Percentiles rank a stretch among this genome's conserved stretches.
phyloP scores from a whole-genome alignment of 495 filamentous ascomycete species.

The Penicillium dipodomyicola region DNA sequence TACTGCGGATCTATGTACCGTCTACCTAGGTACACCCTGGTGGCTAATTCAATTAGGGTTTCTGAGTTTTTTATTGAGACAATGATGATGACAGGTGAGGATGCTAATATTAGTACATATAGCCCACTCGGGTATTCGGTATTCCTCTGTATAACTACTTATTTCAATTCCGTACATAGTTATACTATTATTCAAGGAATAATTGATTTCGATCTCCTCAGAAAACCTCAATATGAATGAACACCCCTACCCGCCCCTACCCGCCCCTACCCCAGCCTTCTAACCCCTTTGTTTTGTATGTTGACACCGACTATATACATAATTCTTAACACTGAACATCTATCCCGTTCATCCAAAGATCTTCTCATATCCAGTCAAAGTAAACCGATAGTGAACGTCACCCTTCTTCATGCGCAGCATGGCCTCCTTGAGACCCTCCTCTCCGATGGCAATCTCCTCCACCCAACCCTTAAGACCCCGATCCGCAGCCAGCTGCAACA shows the following conservation, averaged over 20 bases:
- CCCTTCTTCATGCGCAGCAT: constrained; percentile 67
- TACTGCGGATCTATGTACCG: constrained; percentile 15
- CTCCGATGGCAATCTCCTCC: constrained; percentile 69
- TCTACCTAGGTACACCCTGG: constrained; percentile 23
- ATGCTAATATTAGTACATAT: background rate
- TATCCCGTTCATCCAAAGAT: constrained; percentile 41
- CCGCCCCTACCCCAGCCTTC: background rate
- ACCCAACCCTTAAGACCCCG: constrained; percentile 82
- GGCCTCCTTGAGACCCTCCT: constrained; percentile 64
- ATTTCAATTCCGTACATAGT: background rate
- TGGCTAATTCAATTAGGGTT: constrained; percentile 20
- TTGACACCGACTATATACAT: background rate
- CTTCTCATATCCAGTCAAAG: constrained; percentile 64
- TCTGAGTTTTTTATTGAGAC: background rate
- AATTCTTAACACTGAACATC: background rate
- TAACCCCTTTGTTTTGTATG: background rate
- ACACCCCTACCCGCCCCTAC: background rate
- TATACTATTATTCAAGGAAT: background rate
- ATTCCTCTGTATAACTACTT: background rate
- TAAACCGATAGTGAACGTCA: constrained; percentile 68
- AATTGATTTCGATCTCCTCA: background rate
- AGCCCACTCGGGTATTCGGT: background rate
- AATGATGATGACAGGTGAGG: background rate
- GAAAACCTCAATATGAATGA: background rate
- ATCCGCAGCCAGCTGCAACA: constrained; percentile 79